Evolutionary conservation across 2,329 filamentous ascomycete species (phyloP), one percentile per base, ranked within the genome.

Genomic region (Sporothrix luriei): DNA sequence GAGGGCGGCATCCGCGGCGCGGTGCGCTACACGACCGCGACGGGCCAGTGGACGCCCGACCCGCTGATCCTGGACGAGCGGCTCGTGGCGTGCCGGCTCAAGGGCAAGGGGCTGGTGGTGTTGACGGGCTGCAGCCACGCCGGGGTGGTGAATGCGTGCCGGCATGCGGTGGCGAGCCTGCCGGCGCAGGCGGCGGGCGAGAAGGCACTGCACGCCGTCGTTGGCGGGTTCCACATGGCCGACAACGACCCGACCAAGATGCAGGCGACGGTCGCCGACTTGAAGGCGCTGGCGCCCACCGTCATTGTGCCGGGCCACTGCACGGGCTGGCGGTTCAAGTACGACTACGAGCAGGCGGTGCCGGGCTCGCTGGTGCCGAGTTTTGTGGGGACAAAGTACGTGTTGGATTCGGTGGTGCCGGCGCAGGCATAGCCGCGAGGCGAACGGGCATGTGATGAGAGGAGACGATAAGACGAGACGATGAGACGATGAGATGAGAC

Each of bases 101-200:
- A 83, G 77, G 83, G 84, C 82, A 83, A 82, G 71, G 85, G 85
- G 0, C 78, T 87, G 2, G 82, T 87, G 1, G 78, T 87, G 24
- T 85, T 87, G 74, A 85, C 84, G 0, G 85, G 84, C 13, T 87
- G 85, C 76, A 84, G 82, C 72, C 84, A 87, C 69, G 83, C 84
- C 0, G 84, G 85, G 0, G 82, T 87, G 9, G 81, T 87, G 68
- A 87, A 87, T 73, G 80, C 82, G 2, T 77, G 80, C 1, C 80
- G 78, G 52, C 80, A 85, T 73, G 83, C 84, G 0, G 52, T 82
- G 0, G 76, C 81, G 0, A 43, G 40, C 40, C 40, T 43, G 9
- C 40, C 40, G 40, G 13, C 2, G 9, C 4, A 13, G 40, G 40
- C 7, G 2, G 14, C 9, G 11, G 40, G 40, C 40, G 74, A 77